Base-by-base conservation (phyloP, 768 basidiomycete species). In the Piloderma croceum region DNA sequence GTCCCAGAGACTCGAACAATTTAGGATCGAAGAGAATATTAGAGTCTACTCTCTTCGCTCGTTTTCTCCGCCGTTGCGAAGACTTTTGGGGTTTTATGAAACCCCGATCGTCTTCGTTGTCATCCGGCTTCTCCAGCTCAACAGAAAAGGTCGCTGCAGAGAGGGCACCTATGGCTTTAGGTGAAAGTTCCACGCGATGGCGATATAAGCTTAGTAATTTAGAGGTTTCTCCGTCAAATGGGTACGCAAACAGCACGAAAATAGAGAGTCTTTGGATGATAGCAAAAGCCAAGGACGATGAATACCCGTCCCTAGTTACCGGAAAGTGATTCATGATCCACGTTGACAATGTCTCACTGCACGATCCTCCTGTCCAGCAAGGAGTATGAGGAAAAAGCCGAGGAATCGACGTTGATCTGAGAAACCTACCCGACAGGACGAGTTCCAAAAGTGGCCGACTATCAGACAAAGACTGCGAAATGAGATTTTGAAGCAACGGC, bases 321-420 rank as follows among this genome's bases (percentile, higher is more conserved):
- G 48, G 48, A 33, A 49, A 49, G 7, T 15, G 19, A 17, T 27
- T 24, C 32, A 43, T 25, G 29, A 43, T 24, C n/a, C n/a, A n/a
- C n/a, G n/a, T n/a, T n/a, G n/a, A n/a, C n/a, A n/a, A n/a, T n/a
- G n/a, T n/a, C n/a, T n/a, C n/a, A n/a, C n/a, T n/a, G n/a, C n/a
- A n/a, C n/a, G n/a, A n/a, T n/a, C n/a, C n/a, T n/a, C n/a, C n/a
- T n/a, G n/a, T n/a, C n/a, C n/a, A n/a, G n/a, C n/a, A n/a, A n/a
- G n/a, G n/a, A n/a, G n/a, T n/a, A n/a, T n/a, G n/a, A n/a, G n/a
- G n/a, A n/a, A n/a, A n/a, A n/a, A n/a, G n/a, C n/a, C n/a, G n/a
- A n/a, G n/a, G n/a, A n/a, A n/a, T n/a, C n/a, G n/a, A n/a, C n/a
- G n/a, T n/a, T n/a, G n/a, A n/a, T n/a, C n/a, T n/a, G n/a, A n/a